phyloP scores from a whole-genome alignment of 768 basidiomycete species.

The Russula earlei region DNA sequence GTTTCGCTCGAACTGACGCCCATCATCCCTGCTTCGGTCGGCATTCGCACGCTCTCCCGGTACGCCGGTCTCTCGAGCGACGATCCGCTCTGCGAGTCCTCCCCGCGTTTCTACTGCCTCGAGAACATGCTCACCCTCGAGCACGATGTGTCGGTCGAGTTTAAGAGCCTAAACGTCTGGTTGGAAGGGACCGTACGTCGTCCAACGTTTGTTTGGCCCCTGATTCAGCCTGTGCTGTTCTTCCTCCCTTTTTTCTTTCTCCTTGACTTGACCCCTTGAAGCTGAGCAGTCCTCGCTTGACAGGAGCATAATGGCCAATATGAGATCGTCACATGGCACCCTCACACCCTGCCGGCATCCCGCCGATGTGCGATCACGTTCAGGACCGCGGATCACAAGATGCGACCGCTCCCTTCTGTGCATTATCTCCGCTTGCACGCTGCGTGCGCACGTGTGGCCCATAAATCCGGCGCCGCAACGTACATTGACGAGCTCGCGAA shows the following conservation, averaged over 20 bases:
- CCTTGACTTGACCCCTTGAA: neutral
- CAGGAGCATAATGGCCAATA: conserved; percentile 2
- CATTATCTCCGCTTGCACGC: conserved; percentile 31
- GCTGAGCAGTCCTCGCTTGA: neutral
- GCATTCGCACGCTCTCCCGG: conserved; percentile 3
- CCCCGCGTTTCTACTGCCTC: conserved; percentile 1
- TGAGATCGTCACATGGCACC: conserved; percentile 8
- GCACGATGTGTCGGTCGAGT: conserved; percentile 14
- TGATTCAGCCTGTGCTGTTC: neutral
- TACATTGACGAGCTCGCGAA: conserved; percentile 26
- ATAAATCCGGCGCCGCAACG: conserved; percentile 32
- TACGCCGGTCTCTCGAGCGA: conserved; percentile 8
- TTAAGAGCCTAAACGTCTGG: conserved; percentile 28
- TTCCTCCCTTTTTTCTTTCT: neutral
- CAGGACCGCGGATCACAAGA: conserved; percentile 22
- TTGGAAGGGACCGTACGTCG: conserved; percentile 26
- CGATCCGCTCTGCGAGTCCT: conserved; percentile 5
- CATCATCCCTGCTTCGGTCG: conserved; percentile 10
- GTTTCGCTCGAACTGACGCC: neutral
- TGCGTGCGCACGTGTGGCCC: conserved; percentile 32
- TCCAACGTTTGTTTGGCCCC: neutral
- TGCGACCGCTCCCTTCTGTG: conserved; percentile 27
- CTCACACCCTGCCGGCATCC: neutral
- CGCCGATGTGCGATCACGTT: conserved; percentile 21
- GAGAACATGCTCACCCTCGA: conserved; percentile 12